These are phyloP conservation scores for Lojkania enalia DNA, from an alignment of 2,329 filamentous ascomycete genomes.

Conservation along the genomic window DNA sequence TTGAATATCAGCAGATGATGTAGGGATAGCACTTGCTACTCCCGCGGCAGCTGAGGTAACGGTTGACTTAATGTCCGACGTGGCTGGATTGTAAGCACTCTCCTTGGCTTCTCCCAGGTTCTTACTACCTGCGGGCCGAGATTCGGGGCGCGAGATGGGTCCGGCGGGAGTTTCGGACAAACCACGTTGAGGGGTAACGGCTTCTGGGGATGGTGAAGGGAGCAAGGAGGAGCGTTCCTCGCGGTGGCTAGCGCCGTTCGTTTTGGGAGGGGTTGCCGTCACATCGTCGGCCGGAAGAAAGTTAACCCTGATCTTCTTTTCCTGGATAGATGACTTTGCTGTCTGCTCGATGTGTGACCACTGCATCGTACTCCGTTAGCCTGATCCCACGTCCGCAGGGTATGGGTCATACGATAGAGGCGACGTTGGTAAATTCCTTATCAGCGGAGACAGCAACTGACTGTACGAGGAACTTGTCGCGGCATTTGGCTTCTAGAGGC, in stretches of 20 bases:
- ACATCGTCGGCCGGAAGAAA: slow-evolving; percentile 71
- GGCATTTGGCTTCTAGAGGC: slow-evolving; percentile 81
- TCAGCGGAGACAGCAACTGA: slow-evolving; percentile 82
- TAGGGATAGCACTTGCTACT: slow-evolving; percentile 53
- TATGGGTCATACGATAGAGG: slow-evolving; percentile 69
- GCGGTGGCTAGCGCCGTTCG: slow-evolving; percentile 38
- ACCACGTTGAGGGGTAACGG: slow-evolving; percentile 51
- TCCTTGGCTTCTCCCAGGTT: slow-evolving; percentile 47
- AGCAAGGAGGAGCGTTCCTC: slow-evolving; percentile 29
- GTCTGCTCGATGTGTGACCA: slow-evolving; percentile 75
- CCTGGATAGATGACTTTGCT: slow-evolving; percentile 77
- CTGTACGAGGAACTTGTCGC: slow-evolving; percentile 97
- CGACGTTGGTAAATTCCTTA: slow-evolving; percentile 80
- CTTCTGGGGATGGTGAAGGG: slow-evolving; percentile 60
- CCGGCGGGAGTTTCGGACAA: slow-evolving; percentile 35
- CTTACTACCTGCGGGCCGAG: slow-evolving; percentile 45
- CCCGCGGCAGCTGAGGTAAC: slow-evolving; percentile 52
- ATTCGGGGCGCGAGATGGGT: slow-evolving; percentile 45
- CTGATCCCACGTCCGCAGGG: slow-evolving; percentile 3
- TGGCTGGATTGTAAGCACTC: slow-evolving; percentile 47
- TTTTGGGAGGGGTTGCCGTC: slow-evolving; percentile 33
- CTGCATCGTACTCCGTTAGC: slow-evolving; percentile 50
- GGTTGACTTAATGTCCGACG: slow-evolving; percentile 41
- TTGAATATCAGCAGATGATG: slow-evolving; percentile 65
- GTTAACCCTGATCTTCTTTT: slow-evolving; percentile 92